Conservation (phyloP, 2,329 filamentous ascomycete species). For the Fusarium equiseti region DNA sequence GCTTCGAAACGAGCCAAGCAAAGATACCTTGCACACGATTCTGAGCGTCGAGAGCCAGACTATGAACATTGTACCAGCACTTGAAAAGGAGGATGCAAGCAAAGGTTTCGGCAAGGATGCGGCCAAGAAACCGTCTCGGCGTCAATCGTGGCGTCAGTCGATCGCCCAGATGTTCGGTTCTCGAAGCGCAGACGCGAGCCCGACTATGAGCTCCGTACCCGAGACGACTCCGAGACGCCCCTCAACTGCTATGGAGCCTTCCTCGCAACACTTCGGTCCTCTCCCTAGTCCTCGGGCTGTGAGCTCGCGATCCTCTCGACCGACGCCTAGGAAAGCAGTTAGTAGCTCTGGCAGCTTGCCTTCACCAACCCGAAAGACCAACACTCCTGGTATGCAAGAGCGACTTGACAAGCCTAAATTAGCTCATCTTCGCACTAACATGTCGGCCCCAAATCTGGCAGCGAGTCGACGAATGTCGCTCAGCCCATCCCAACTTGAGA, state of each 20-base stretch:
- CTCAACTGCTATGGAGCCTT: conserved; percentile 20
- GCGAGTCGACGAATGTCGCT: conserved; percentile 21
- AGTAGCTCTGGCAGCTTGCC: conserved; percentile 14
- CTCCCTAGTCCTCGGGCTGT: conserved; percentile 2
- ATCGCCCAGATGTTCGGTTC: conserved; percentile 36
- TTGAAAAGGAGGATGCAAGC: conserved; percentile 8
- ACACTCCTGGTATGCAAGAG: not conserved
- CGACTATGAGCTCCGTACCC: conserved; percentile 10
- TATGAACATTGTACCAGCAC: conserved; percentile 3
- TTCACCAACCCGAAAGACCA: conserved; percentile 12
- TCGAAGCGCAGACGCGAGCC: conserved; percentile 24
- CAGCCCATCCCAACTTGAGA: conserved; percentile 18
- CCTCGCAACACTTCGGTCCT: not conserved
- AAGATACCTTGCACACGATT: conserved; percentile 63
- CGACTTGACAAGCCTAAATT: conserved; percentile 32
- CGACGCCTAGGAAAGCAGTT: conserved; percentile 5
- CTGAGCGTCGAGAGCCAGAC: conserved; percentile 61
- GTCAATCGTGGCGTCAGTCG: conserved; percentile 37
- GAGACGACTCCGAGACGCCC: conserved; percentile 19
- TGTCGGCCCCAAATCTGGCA: conserved; percentile 47
- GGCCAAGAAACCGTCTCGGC: conserved; percentile 27
- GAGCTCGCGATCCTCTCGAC: conserved; percentile 10
- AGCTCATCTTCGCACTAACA: conserved; percentile 33
- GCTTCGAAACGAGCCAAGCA: conserved; percentile 57
- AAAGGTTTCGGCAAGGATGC: not conserved